phyloP scores from a whole-genome alignment of 768 basidiomycete genomes.

The Phlebiopsis flavidoalba region DNA sequence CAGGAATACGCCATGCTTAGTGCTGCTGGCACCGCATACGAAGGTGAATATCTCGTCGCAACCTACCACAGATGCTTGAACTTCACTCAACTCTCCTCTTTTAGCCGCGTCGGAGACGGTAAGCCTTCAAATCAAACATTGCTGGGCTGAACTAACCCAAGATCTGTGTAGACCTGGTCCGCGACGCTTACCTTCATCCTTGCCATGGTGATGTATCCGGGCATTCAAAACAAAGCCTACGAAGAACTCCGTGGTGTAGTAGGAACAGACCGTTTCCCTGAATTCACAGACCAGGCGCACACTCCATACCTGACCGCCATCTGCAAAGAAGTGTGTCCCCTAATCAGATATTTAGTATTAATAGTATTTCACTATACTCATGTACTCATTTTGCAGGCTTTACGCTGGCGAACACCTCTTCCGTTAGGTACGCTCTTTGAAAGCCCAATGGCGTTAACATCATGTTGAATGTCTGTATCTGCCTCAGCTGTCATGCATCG shows the following conservation, averaged over 20 bases:
- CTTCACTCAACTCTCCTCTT: background rate
- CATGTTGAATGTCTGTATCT: background rate
- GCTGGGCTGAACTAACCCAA: background rate
- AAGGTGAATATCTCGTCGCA: background rate
- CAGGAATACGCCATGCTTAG: background rate
- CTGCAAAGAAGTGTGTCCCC: background rate
- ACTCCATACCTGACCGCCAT: conserved; percentile 15
- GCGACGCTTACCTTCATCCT: conserved; percentile 7
- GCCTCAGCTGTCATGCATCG: conserved; percentile 15
- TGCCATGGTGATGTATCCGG: conserved; percentile 13
- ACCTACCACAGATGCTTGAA: background rate
- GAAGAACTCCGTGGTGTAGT: conserved; percentile 14
- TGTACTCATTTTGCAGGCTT: background rate
- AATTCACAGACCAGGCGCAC: conserved; percentile 4
- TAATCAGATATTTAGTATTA: no score
- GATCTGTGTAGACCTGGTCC: background rate
- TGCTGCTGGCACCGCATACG: conserved; percentile 6
- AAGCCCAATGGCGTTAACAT: no score
- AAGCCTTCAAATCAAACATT: background rate
- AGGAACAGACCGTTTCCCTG: conserved; percentile 13
- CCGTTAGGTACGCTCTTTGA: conserved; percentile 21
- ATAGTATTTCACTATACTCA: background rate
- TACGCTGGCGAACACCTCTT: conserved; percentile 12
- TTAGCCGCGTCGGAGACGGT: background rate
- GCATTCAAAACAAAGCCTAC: conserved; percentile 11